Evolutionary conservation across 352 stramenopile genomes (phyloP).

Genomic region (Globisporangium rhizosaccharum): DNA sequence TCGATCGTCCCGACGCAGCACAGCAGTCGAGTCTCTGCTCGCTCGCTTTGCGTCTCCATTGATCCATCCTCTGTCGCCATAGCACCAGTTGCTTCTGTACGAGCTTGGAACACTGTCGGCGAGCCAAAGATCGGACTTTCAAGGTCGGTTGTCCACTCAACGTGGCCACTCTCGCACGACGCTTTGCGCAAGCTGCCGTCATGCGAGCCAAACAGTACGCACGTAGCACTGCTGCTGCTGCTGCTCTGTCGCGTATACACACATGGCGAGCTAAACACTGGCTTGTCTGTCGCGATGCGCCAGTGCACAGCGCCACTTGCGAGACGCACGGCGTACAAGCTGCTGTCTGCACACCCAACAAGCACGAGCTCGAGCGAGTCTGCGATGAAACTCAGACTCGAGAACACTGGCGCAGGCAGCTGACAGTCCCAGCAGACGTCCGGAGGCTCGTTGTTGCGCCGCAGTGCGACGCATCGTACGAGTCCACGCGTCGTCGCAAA

Average conservation of each 20-base stretch:
- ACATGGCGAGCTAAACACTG: conserved; percentile 56
- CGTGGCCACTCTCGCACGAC: conserved; percentile 15
- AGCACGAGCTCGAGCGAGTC: conserved; percentile 17
- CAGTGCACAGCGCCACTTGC: conserved; percentile 23
- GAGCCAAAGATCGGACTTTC: conserved; percentile 43
- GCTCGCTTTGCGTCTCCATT: neutral
- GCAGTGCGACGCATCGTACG: conserved; percentile 20
- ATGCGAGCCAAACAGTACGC: conserved; percentile 43
- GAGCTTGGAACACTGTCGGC: conserved; percentile 21
- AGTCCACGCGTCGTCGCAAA: conserved; percentile 35
- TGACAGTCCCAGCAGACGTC: conserved; percentile 7
- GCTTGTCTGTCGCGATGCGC: conserved; percentile 33
- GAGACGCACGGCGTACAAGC: conserved; percentile 33
- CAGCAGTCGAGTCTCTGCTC: conserved; percentile 16
- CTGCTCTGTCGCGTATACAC: conserved; percentile 15
- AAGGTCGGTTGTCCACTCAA: conserved; percentile 30
- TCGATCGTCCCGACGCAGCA: conserved; percentile 40
- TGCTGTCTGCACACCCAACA: conserved; percentile 44
- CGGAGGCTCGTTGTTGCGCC: neutral
- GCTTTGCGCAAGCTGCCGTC: conserved; percentile 44
- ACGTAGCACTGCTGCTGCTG: neutral
- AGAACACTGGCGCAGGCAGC: conserved; percentile 50
- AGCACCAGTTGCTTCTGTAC: neutral
- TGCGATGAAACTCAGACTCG: conserved; percentile 26
- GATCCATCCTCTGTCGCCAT: neutral